Evolutionary conservation across 352 stramenopile species (phyloP).

Genomic region (Phytophthora hybrid): DNA sequence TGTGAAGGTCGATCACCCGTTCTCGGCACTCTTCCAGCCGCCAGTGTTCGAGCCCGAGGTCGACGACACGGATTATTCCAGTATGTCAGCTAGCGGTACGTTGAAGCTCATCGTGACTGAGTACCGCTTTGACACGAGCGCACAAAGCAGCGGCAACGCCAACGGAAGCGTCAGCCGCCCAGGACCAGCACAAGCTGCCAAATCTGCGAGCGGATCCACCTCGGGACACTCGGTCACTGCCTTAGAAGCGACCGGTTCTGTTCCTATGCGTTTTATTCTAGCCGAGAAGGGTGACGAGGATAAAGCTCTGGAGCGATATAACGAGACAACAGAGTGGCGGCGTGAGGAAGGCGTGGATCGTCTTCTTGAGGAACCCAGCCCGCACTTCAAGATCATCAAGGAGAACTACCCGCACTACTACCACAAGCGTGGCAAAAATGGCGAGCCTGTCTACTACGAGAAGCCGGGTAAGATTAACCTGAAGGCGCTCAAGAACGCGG

Average conservation of each 20-base stretch:
- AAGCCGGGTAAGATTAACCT: slow-evolving; percentile 90
- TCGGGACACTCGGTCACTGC: slow-evolving; percentile 31
- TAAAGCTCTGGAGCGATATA: slow-evolving; percentile 72
- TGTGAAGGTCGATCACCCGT: slow-evolving; percentile 78
- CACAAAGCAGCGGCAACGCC: slow-evolving; percentile 16
- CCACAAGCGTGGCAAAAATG: slow-evolving; percentile 84
- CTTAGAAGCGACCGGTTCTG: slow-evolving; percentile 39
- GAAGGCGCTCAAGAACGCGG: slow-evolving; percentile 82
- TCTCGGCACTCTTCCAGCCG: slow-evolving; percentile 69
- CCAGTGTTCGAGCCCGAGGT: slow-evolving; percentile 36
- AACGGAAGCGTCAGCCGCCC: slow-evolving; percentile 37
- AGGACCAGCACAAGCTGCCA: slow-evolving; percentile 17
- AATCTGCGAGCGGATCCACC: slow-evolving; percentile 7
- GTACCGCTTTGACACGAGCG: slow-evolving; percentile 62
- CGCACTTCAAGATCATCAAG: slow-evolving; percentile 89
- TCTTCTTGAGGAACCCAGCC: slow-evolving; percentile 73
- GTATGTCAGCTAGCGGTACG: slow-evolving; percentile 38
- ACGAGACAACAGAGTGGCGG: slow-evolving; percentile 82
- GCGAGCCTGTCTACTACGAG: slow-evolving; percentile 89
- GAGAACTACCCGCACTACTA: slow-evolving; percentile 93
- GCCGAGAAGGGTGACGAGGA: slow-evolving; percentile 81
- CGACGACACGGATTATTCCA: slow-evolving; percentile 30
- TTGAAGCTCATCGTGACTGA: slow-evolving; percentile 83
- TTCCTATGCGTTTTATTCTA: slow-evolving; percentile 75
- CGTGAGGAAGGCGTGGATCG: slow-evolving; percentile 81